phyloP scores from a whole-genome alignment of 495 filamentous ascomycete genomes.

The Neurospora intermedia region DNA sequence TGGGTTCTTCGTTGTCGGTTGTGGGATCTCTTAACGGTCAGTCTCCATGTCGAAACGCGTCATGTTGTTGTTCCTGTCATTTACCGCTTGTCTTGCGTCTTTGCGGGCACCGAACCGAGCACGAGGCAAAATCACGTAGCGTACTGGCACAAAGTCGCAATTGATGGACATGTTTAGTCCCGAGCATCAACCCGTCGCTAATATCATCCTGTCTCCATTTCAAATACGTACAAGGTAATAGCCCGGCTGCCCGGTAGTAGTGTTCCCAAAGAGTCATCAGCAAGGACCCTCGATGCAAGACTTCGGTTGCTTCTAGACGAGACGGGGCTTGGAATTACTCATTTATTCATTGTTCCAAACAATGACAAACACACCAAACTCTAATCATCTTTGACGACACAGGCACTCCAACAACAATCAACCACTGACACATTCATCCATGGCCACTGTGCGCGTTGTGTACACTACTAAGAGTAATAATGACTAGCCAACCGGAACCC shows the following conservation, averaged over 20 bases:
- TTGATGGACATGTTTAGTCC: not conserved
- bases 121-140: not conserved
- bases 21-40: not conserved
- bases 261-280: not conserved
- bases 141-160: not conserved
- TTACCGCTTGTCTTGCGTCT: slow-evolving; percentile 10
- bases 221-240: not conserved
- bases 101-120: not conserved
- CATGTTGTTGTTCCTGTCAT: slow-evolving; percentile 3
- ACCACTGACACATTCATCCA: not conserved
- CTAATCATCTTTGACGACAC: not conserved
- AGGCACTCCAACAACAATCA: not conserved
- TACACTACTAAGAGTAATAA: not conserved
- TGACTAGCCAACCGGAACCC: not conserved
- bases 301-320: not conserved
- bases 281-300: not conserved
- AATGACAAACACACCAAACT: not conserved
- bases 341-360: not conserved
- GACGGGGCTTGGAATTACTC: not conserved
- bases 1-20: not conserved
- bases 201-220: not conserved
- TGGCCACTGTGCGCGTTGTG: not conserved
- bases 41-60: not conserved
- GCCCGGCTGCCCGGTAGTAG: not conserved
- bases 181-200: not conserved